phyloP scores from a whole-genome alignment of 306 rosid species.

The Cicer arietinum region DNA sequence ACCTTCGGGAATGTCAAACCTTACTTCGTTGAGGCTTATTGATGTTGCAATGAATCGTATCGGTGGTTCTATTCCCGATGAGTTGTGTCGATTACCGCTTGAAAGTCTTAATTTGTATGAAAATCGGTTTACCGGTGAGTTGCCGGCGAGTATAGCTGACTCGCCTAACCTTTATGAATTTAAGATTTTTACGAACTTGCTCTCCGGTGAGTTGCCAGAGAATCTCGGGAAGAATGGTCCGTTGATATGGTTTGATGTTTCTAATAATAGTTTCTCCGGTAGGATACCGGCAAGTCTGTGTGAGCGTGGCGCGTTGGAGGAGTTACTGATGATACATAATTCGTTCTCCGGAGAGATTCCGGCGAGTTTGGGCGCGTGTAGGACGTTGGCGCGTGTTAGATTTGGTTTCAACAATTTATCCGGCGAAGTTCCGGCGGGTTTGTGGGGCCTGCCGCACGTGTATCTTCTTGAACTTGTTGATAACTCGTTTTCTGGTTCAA shows the following conservation, averaged over 20 bases:
- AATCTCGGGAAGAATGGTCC: conserved; percentile 71
- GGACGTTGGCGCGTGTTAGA: conserved; percentile 66
- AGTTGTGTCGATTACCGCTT: conserved; percentile 61
- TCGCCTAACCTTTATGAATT: conserved; percentile 70
- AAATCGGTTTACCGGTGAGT: conserved; percentile 65
- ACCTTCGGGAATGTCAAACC: conserved; percentile 70
- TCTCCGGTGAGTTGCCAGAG: conserved; percentile 68
- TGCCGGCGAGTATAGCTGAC: conserved; percentile 68
- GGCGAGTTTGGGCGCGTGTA: conserved; percentile 62
- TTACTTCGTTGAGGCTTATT: conserved; percentile 63
- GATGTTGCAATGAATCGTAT: conserved; percentile 82
- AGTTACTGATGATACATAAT: conserved; percentile 68
- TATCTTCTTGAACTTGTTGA: conserved; percentile 63
- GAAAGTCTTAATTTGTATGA: conserved; percentile 81
- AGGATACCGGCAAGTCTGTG: conserved; percentile 67
- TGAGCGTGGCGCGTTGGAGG: conserved; percentile 58
- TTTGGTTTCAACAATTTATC: conserved; percentile 62
- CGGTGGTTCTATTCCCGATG: conserved; percentile 69
- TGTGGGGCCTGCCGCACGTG: conserved; percentile 85
- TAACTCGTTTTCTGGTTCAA: conserved; percentile 68
- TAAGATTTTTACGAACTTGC: conserved; percentile 62
- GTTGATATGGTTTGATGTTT: conserved; percentile 68
- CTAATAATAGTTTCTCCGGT: conserved; percentile 68
- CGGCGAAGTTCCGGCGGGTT: conserved; percentile 71
- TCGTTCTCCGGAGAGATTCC: conserved; percentile 71